Evolutionary conservation across 1,284 basidiomycete genomes (phyloP), one percentile per base, ranked within the genome.

Genomic region (Cryptococcus sp.): DNA sequence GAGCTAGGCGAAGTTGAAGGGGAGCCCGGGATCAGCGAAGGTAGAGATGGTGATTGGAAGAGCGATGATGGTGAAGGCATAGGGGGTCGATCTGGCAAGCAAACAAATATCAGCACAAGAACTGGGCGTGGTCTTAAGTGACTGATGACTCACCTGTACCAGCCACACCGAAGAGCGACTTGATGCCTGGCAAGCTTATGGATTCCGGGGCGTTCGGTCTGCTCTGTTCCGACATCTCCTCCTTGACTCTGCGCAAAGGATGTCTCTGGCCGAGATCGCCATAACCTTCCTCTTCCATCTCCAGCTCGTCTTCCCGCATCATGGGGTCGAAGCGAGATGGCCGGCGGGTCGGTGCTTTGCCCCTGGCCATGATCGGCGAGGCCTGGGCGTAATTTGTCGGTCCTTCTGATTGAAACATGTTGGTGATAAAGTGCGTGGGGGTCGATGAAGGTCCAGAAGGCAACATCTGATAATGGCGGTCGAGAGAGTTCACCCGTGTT

Each of bases 261-360:
- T 76, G 75, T 42, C 69, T 61, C 19, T 63, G 50, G n/a, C 72
- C 71, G 3, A 73, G 64, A 30, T 73, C 73, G 5, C 65, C 74
- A 47, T 76, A 69, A 2, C 62, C 66, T 5, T 73, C 71, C 4
- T 69, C 69, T 16, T 73, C 72, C 22, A 48, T 39, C 5, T 54
- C 54, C 17, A 65, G 61, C 11, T 67, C 65, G 16, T 63, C 65
- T 19, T 65, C 67, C 39, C 59, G 40, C 23, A 50, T 61, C 70
- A 77, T 73, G 0, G 75, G 75, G 55, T 77, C 75, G 49, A 73
- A 72, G 22, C 74, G 61, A 6, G 68, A 70, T 47, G 62, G 60
- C 22, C 72, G 54, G 39, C 60, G 50, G 3, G 42, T 3, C 42
- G 54, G 30, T 54, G 48, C 50, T 22, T 53, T 53, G 52, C 52